Evolutionary conservation across 768 basidiomycete genomes (phyloP), one percentile per base, ranked within the genome.

Genomic region (Macrolepiota albuminosa): DNA sequence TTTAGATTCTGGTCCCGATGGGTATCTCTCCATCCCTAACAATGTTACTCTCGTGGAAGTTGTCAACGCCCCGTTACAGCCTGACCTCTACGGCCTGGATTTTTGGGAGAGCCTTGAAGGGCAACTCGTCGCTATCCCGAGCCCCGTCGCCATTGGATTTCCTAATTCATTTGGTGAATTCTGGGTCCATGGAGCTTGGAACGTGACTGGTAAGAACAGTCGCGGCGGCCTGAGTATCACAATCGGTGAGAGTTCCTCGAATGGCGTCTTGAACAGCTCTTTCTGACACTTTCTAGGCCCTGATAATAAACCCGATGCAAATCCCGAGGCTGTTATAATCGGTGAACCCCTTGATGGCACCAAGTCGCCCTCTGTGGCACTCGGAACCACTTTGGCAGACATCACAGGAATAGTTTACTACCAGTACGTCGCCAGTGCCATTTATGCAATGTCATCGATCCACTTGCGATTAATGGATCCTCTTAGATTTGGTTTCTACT

Each of bases 101-200:
- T 86, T 87, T 65, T 87, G 84, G 84, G 78, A 83, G 66, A 84
- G 81, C 64, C 74, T 87, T 10, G 81, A 84, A 60, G 84, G 84
- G 2, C 79, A 82, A 64, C 71, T 86, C 3, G 84, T 87, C 26
- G 78, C 77, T 0, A 73, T 86, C 26, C 79, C 75, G 4, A 73
- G 69, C 4, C 84, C 85, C 2, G 68, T 73, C 6, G 76, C 81
- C 4, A 65, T 80, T 6, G 72, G 77, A 58, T 86, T 85, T 66
- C 76, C 76, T 34, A 84, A 84, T 63, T 71, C 66, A 33, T 84
- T 77, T 64, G 80, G 80, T 7, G 82, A 85, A 56, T 76, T 85
- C 55, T 86, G 84, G 85, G 81, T 82, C 0, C 73, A 80, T 55
- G 84, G 84, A 40, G 74, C 78, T 57, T 85, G 84, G 84, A 73